Evolutionary conservation across 2,329 filamentous ascomycete species (phyloP).

Genomic region (Hyphodiscus sp.): DNA sequence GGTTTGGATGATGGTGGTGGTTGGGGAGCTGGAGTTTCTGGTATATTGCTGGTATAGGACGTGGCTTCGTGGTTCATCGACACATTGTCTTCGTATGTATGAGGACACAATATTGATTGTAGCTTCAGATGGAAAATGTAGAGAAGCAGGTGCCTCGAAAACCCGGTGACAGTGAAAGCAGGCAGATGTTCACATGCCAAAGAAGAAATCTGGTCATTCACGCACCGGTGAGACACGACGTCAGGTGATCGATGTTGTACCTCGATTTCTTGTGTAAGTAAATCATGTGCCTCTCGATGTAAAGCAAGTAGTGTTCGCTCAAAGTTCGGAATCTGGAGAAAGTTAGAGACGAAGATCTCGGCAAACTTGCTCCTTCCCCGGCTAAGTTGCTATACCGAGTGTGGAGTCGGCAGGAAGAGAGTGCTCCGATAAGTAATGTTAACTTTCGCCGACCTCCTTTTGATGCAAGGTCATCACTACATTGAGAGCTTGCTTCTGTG

Average conservation of each 20-base stretch:
- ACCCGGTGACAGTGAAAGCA: conserved; percentile 2
- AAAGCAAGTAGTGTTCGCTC: background rate
- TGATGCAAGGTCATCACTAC: background rate
- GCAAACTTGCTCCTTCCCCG: background rate
- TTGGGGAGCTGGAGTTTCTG: background rate
- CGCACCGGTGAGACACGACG: conserved; percentile 2
- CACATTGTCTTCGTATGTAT: background rate
- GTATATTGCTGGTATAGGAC: background rate
- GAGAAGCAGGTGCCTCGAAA: background rate
- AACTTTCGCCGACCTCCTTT: background rate
- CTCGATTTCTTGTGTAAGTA: background rate
- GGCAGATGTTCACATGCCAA: conserved; percentile 14
- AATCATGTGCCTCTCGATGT: background rate
- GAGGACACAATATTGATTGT: background rate
- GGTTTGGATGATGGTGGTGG: background rate
- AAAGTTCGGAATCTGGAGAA: background rate
- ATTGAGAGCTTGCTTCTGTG: background rate
- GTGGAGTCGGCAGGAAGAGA: background rate
- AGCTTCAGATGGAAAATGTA: no score
- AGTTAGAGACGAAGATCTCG: background rate
- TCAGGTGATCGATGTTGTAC: conserved; percentile 3
- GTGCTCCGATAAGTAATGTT: background rate
- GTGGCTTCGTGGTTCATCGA: background rate
- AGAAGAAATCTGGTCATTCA: background rate
- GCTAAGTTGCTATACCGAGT: background rate